Evolutionary conservation across 768 basidiomycete genomes (phyloP).

Genomic region (Tulasnella sp.): DNA sequence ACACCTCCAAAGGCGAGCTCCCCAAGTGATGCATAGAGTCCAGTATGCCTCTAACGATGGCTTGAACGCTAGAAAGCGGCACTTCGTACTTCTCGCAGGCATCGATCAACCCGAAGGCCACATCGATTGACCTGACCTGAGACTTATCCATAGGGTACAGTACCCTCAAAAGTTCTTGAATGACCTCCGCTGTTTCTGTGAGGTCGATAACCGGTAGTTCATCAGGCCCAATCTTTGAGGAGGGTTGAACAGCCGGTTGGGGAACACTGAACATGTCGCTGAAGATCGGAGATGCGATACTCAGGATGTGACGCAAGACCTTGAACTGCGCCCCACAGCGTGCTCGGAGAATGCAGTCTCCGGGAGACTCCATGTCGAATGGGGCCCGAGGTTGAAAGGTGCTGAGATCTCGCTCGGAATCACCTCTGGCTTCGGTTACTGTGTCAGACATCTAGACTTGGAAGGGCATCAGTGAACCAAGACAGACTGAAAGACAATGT

Average conservation of each 20-base stretch:
- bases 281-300: constrained; percentile 2
- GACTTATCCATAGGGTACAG: neutral
- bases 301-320: constrained; percentile 1
- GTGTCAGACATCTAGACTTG: too few species aligned
- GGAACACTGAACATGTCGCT: constrained; percentile 5
- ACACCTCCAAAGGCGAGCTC: neutral
- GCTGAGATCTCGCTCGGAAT: too few species aligned
- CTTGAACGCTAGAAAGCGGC: neutral
- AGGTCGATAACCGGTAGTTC: constrained; percentile 1
- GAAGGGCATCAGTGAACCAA: too few species aligned
- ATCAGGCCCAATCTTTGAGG: too few species aligned
- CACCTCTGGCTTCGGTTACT: too few species aligned
- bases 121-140: neutral
- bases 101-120: constrained; percentile 3
- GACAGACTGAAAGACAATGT: too few species aligned
- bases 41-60: neutral
- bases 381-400: too few species aligned
- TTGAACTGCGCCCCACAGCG: neutral
- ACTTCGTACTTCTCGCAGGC: constrained; percentile 9
- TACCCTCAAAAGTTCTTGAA: neutral
- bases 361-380: constrained; percentile 4
- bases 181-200: neutral
- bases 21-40: neutral
- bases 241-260: neutral
- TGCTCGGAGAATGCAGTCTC: constrained; percentile 5